Conservation (phyloP, 2,329 filamentous ascomycete species). For the Fonsecaea erecta region DNA sequence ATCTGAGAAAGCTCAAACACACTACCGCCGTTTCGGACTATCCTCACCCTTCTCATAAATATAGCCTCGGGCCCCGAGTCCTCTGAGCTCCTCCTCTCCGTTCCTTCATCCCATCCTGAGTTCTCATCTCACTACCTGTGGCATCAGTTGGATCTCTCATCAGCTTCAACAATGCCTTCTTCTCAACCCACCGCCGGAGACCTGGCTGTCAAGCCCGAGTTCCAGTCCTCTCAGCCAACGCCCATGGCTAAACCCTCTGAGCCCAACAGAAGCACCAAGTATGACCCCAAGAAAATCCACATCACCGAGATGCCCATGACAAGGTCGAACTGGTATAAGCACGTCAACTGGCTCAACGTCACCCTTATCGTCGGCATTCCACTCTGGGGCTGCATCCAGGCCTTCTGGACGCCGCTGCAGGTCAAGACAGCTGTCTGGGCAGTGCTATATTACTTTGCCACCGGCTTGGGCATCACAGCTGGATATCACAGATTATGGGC, state of each 20-base stretch:
- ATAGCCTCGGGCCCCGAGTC: background rate
- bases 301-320: slow-evolving; percentile 84
- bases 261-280: slow-evolving; percentile 58
- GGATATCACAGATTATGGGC: slow-evolving; percentile 85
- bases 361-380: slow-evolving; percentile 79
- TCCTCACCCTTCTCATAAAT: slow-evolving; percentile 20
- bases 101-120: slow-evolving; percentile 17
- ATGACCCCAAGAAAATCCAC: slow-evolving; percentile 75
- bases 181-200: slow-evolving; percentile 56
- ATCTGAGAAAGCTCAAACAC: slow-evolving; percentile 24
- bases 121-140: background rate
- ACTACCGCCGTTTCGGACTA: slow-evolving; percentile 5
- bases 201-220: slow-evolving; percentile 56
- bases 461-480: slow-evolving; percentile 77
- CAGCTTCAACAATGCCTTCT: slow-evolving; percentile 53
- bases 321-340: slow-evolving; percentile 82
- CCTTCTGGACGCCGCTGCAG: slow-evolving; percentile 78
- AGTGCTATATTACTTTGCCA: slow-evolving; percentile 80
- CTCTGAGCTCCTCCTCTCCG: background rate
- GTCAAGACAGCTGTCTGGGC: slow-evolving; percentile 74
- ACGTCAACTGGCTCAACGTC: slow-evolving; percentile 92
- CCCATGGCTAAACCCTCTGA: slow-evolving; percentile 56
- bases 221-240: slow-evolving; percentile 50
- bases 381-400: slow-evolving; percentile 70
- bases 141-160: slow-evolving; percentile 21